These are phyloP conservation scores for Claviceps africana DNA, from an alignment of 2,329 filamentous ascomycete species.

Conservation along the genomic window DNA sequence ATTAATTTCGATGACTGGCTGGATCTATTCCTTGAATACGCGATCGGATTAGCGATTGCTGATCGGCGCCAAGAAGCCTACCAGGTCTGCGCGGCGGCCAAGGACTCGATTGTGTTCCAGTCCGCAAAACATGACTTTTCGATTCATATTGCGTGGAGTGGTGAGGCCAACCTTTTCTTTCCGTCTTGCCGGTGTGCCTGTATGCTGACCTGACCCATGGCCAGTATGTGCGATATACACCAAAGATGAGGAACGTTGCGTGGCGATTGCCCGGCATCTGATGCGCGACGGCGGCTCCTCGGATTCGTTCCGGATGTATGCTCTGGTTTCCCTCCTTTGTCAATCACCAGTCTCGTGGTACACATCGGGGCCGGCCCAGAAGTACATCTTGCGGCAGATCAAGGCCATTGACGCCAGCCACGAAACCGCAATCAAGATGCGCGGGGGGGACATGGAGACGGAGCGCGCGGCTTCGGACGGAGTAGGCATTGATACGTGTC, in stretches of 20 bases:
- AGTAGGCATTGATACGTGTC: slow-evolving; percentile 53
- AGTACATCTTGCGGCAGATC: slow-evolving; percentile 82
- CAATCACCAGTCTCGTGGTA: slow-evolving; percentile 64
- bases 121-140: slow-evolving; percentile 53
- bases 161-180: slow-evolving; percentile 28
- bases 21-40: slow-evolving; percentile 79
- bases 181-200: neutral
- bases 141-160: slow-evolving; percentile 66
- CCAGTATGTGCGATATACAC: slow-evolving; percentile 70
- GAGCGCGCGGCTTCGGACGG: neutral
- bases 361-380: slow-evolving; percentile 69
- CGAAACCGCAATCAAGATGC: slow-evolving; percentile 21
- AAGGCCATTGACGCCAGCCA: slow-evolving; percentile 66
- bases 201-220: slow-evolving; percentile 1
- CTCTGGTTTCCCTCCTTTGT: slow-evolving; percentile 61
- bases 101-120: slow-evolving; percentile 71
- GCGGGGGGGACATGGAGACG: slow-evolving; percentile 12
- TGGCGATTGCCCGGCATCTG: slow-evolving; percentile 64
- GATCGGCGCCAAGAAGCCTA: slow-evolving; percentile 62
- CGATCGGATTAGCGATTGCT: slow-evolving; percentile 56
- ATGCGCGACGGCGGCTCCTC: slow-evolving; percentile 72
- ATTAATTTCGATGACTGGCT: slow-evolving; percentile 78
- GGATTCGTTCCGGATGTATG: slow-evolving; percentile 73
- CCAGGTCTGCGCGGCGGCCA: slow-evolving; percentile 61
- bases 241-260: slow-evolving; percentile 63